Evolutionary conservation across 495 filamentous ascomycete genomes (phyloP), one percentile per base, ranked within the genome.

Genomic region (Aspergillus incahuasiensis): DNA sequence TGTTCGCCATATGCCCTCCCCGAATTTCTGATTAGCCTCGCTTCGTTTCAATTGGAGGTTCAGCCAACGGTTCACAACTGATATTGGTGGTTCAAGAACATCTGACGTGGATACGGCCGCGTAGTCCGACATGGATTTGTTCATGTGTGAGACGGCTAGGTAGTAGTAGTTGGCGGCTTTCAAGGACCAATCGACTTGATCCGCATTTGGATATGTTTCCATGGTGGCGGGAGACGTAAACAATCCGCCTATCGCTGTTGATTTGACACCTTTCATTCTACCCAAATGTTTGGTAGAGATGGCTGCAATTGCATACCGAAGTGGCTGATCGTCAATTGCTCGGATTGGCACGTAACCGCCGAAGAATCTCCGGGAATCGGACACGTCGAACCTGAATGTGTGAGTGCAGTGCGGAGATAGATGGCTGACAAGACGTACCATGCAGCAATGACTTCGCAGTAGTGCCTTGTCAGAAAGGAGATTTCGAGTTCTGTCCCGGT

Each of bases 131-230:
- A 66, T 63, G 13, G 46, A 51, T 5, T 54, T 59, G 22, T 65
- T 69, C 48, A 76, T 61, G 21, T 64, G 57, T 5, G 65, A 66
- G 24, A 62, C 58, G 6, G 71, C 64, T 38, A 76, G 59, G 25
- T 72, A 75, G 54, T 71, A 73, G 48, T 77, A 77, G 44, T 74
- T 75, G 22, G 68, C 67, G 15, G 68, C 71, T 45, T 77, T 77
- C 25, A 74, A 62, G 24, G 67, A 68, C 74, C 74, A 77, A 35
- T 77, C 73, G 5, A 69, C 68, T 16, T 70, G 57, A 11, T 56
- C 52, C 0, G 68, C 48, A 54, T 74, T 74, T 8, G 71, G 72
- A 45, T 77, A 77, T 6, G 51, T 59, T 55, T 77, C 68, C 18
- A 67, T 74, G 0, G 61, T 72, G 5, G 73, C 66, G 19, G 69